phyloP scores from a whole-genome alignment of 192 early-diverging fungal species.

The Podila epigama region DNA sequence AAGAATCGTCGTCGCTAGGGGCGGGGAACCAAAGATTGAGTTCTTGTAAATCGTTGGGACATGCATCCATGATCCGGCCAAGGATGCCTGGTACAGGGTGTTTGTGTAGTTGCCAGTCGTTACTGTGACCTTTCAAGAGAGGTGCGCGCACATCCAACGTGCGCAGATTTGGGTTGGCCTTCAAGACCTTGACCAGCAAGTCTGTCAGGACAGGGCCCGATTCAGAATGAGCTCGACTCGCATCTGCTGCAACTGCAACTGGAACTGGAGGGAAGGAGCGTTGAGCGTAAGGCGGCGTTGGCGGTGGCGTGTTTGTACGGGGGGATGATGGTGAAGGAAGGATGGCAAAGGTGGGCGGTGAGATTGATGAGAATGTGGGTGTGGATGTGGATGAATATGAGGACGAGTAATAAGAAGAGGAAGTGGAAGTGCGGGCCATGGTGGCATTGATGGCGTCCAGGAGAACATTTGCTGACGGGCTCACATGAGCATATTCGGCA shows the following conservation, averaged over 20 bases:
- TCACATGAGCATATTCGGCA: too few species aligned
- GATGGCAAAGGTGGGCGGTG: background rate
- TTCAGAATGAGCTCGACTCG: background rate
- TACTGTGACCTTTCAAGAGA: background rate
- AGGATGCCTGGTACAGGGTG: background rate
- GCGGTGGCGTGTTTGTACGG: background rate
- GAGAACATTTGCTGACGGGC: too few species aligned
- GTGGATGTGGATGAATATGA: background rate
- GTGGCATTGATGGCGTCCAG: too few species aligned
- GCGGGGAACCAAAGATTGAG: background rate
- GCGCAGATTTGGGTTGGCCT: background rate
- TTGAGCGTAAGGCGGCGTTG: background rate
- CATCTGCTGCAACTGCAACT: too few species aligned
- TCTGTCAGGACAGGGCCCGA: background rate
- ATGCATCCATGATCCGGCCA: background rate
- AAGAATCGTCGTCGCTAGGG: background rate
- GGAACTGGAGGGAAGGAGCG: too few species aligned
- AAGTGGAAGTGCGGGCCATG: background rate
- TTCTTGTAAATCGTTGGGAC: background rate
- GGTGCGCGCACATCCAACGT: background rate
- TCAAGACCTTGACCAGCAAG: constrained; percentile 1
- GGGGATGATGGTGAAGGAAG: background rate
- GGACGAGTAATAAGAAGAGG: background rate
- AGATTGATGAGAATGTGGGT: background rate
- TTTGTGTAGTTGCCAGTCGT: background rate